Evolutionary conservation across 2,329 filamentous ascomycete genomes (phyloP), one percentile per base, ranked within the genome.

Genomic region (Fusarium sp.): DNA sequence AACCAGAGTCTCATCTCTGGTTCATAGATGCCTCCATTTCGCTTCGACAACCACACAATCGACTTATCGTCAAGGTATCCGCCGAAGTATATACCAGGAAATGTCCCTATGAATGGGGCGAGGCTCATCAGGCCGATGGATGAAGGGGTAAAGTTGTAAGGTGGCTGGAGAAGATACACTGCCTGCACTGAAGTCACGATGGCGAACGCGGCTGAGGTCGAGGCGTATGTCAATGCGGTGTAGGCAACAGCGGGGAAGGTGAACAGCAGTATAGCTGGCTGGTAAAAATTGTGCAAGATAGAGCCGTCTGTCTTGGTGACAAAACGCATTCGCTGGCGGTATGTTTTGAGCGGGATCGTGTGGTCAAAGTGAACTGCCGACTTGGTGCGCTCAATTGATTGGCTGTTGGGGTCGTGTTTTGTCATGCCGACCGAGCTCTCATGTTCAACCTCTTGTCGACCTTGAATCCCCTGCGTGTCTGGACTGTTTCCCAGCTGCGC

Each of bases 1-100:
- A 29, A 11, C 35, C 35, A 61, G 6, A 83, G 68, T 3, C 81
- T 75, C 76, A 83, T 82, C 54, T 83, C 82, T 0, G 82, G 81
- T 61, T 83, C 81, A 43, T 80, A 82, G 31, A 80, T 75, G 9
- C 80, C 81, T 3, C 75, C 74, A 12, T 82, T 82, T 1, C 78
- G 74, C 20, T 74, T 75, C 0, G 82, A 72, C 13, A 81, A 72
- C 38, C 71, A 74, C 7, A 80, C 24, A 26, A 82, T 79, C 3
- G 76, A 75, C 67, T 74, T 73, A 61, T 84, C 82, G 3, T 77
- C 77, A 2, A 83, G 35, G 2, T 76, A 73, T 0, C 81, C 81
- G 2, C 78, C 78, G 29, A 80, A 79, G 4, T 81, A 15, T 2
- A 73, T 71, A 3, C 80, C 81, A 6, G 82, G 60, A 0, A 81